Percentiles rank a stretch among this genome's conserved stretches.
Conservation (phyloP, 768 basidiomycete genomes). For the Trametes coccinea region DNA sequence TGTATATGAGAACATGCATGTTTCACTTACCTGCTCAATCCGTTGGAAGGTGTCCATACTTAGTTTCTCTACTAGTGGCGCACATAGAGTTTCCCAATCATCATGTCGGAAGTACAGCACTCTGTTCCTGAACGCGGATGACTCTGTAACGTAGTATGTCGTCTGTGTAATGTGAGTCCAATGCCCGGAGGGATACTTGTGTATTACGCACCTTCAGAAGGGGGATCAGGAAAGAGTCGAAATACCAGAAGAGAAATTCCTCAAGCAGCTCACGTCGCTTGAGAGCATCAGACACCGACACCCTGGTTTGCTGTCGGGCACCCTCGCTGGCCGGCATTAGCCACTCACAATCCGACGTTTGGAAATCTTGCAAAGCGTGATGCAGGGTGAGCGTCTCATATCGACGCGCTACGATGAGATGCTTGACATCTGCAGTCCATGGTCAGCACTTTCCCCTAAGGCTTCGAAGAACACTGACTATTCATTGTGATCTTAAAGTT, state of each 20-base stretch:
- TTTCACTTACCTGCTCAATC: conserved; percentile 59
- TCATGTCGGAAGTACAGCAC: conserved; percentile 93
- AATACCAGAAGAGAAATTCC: conserved; percentile 94
- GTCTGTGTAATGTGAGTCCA: conserved; percentile 52
- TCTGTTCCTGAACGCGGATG: conserved; percentile 78
- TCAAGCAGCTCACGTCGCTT: conserved; percentile 82
- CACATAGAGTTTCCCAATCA: conserved; percentile 85
- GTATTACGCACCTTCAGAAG: conserved; percentile 64
- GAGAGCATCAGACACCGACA: conserved; percentile 62
- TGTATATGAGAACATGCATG: background rate
- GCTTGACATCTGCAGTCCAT: conserved; percentile 57
- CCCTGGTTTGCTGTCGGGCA: conserved; percentile 44
- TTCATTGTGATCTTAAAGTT: conserved; percentile 63
- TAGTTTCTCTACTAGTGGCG: conserved; percentile 78
- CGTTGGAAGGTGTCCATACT: conserved; percentile 67
- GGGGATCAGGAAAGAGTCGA: conserved; percentile 80
- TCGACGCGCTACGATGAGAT: conserved; percentile 75
- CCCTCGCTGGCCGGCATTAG: conserved; percentile 49
- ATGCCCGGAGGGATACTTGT: background rate
- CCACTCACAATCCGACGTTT: conserved; percentile 79
- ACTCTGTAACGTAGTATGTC: conserved; percentile 92
- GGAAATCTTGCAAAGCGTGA: conserved; percentile 72
- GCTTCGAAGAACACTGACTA: conserved; percentile 42
- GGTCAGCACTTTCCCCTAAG: background rate
- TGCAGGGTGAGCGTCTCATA: conserved; percentile 83